Conservation (phyloP, 257 asterid species). For the Forsythia viridissima region DNA sequence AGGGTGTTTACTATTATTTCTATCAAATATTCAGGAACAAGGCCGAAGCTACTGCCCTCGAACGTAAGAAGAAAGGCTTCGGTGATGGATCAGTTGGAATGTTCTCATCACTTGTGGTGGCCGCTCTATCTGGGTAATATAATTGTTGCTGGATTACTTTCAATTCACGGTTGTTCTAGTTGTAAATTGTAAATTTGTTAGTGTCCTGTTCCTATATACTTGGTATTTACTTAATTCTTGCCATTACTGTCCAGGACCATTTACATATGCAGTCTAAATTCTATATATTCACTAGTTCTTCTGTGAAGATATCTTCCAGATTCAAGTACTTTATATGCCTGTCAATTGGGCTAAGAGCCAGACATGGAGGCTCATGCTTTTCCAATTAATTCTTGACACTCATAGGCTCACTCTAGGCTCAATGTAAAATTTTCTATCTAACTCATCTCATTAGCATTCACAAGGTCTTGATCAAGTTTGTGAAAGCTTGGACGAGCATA, state of each 20-base stretch:
- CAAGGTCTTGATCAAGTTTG: not conserved
- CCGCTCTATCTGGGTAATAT: slow-evolving; percentile 89
- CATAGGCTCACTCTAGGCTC: not conserved
- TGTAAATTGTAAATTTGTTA: not conserved
- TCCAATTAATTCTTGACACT: not conserved
- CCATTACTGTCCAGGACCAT: not conserved
- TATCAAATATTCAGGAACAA: slow-evolving; percentile 94
- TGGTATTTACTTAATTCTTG: not conserved
- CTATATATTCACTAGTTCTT: not conserved
- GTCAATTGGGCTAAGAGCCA: not conserved
- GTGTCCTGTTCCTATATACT: not conserved
- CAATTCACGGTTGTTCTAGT: slow-evolving; percentile 9
- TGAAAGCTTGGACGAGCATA: not conserved
- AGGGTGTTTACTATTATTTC: slow-evolving; percentile 99
- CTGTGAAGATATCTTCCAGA: not conserved
- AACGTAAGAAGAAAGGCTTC: slow-evolving; percentile 59
- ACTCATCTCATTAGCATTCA: not conserved
- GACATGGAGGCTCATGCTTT: not conserved
- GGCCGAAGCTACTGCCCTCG: slow-evolving; percentile 73
- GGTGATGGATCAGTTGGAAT: slow-evolving; percentile 99
- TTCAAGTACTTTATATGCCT: not conserved
- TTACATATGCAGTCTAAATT: not conserved
- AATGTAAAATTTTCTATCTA: not conserved
- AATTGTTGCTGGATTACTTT: slow-evolving; percentile 13
- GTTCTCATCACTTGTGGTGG: slow-evolving; percentile 87